phyloP scores from a whole-genome alignment of 768 basidiomycete species.

The Gelatoporia subvermispora region DNA sequence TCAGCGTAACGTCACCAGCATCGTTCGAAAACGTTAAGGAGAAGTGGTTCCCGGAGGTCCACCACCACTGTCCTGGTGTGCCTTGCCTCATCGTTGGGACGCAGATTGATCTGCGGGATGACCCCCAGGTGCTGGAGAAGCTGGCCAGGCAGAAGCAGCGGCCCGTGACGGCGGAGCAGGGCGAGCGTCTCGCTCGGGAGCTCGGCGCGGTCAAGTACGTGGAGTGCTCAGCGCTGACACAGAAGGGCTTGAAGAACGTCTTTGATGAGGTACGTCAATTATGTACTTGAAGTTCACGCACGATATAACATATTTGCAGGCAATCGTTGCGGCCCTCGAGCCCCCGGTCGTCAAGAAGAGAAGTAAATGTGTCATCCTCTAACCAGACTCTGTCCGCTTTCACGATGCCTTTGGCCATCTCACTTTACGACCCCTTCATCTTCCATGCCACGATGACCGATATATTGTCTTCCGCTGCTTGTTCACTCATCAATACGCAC shows the following conservation, averaged over 20 bases:
- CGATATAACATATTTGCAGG: conserved; percentile 40
- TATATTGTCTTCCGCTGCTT: conserved; percentile 15
- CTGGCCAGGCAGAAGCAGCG: conserved; percentile 93
- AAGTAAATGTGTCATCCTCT: conserved; percentile 82
- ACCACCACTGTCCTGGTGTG: conserved; percentile 98
- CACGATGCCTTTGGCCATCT: conserved; percentile 4
- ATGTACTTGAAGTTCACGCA: conserved; percentile 4
- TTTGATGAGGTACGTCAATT: conserved; percentile 87
- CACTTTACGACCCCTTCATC: conserved; percentile 14
- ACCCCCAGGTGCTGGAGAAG: conserved; percentile 90
- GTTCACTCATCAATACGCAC: conserved; percentile 4
- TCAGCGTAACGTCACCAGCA: conserved; percentile 96
- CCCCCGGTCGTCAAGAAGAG: conserved; percentile 87
- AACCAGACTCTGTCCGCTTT: conserved; percentile 22
- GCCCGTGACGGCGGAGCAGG: conserved; percentile 82
- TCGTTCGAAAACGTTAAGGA: conserved; percentile 99
- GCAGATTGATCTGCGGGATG: conserved; percentile 95
- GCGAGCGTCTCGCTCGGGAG: conserved; percentile 93
- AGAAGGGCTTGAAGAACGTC: conserved; percentile 99
- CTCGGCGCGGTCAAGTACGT: conserved; percentile 98
- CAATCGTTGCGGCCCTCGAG: conserved; percentile 97
- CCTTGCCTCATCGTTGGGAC: conserved; percentile 99
- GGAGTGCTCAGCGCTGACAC: conserved; percentile 97
- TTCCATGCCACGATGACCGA: conserved; percentile 23
- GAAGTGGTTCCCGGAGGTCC: conserved; percentile 99